Base-by-base conservation (phyloP, 371 early-diverging fungal species). In the Cokeromyces recurvatus region DNA sequence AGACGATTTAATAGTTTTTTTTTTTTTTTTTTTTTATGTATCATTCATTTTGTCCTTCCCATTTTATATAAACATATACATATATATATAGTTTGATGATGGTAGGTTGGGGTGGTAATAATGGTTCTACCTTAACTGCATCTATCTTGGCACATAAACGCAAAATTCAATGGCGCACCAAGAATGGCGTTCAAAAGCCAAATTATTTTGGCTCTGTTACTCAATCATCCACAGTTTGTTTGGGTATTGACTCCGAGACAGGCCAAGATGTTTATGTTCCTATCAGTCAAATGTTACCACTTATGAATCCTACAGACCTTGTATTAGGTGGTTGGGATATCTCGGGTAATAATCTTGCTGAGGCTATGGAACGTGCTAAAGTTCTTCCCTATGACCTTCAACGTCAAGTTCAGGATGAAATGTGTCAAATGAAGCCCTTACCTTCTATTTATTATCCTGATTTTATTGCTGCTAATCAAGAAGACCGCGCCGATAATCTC, bases 51-150 rank as follows among this genome's bases (percentile, higher is more conserved):
- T n/a, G n/a, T n/a, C n/a, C n/a, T n/a, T n/a, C n/a, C n/a, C n/a
- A n/a, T n/a, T 41, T n/a, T n/a, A n/a, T n/a, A n/a, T n/a, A n/a
- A n/a, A n/a, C n/a, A n/a, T n/a, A n/a, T n/a, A n/a, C n/a, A n/a
- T n/a, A n/a, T n/a, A n/a, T n/a, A n/a, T 10, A 31, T 59, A 89
- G 97, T 64, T 72, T 97, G 46, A 94, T 97, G 96, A 85, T 97
- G 75, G 95, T 97, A 57, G 98, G 98, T 27, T 93, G 92, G 94
- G 96, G 95, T 60, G 98, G 98, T 53, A 97, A 97, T 87, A 97
- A 97, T 74, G 98, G 96, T 43, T 89, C 95, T 49, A 97, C 98
- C 44, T 65, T 95, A 55, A 94, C 95, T 40, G 98, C 98, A 20
- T 84, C 94, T 64, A 89, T 95, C 71, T 69, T 92, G 46, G 94